Conservation (phyloP, 2,329 filamentous ascomycete genomes). For the Ceratocystis ficicola region DNA sequence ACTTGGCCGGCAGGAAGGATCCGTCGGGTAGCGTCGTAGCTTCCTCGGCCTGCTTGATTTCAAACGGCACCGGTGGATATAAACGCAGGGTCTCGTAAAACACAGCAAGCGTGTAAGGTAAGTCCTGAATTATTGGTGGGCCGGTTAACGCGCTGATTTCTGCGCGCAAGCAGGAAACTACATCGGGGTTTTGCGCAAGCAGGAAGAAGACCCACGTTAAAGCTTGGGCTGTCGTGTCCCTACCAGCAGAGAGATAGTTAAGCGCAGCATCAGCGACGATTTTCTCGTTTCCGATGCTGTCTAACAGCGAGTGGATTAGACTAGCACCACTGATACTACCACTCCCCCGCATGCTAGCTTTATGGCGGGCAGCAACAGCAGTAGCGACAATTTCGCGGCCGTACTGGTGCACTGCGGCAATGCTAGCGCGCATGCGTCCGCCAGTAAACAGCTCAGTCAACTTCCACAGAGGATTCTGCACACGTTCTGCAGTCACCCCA, state of each 20-base stretch:
- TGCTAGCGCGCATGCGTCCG: conserved; percentile 36
- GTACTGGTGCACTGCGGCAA: conserved; percentile 42
- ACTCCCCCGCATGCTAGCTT: conserved; percentile 4
- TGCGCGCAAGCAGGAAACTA: conserved; percentile 32
- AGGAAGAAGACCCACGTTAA: conserved; percentile 53
- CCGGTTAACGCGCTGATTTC: conserved; percentile 31
- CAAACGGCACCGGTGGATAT: conserved; percentile 53
- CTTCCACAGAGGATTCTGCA: conserved; percentile 54
- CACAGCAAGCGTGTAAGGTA: conserved; percentile 48
- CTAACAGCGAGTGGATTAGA: conserved; percentile 48
- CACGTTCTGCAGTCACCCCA: conserved; percentile 46
- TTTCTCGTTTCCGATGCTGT: conserved; percentile 42
- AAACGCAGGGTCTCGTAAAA: conserved; percentile 52
- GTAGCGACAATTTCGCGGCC: conserved; percentile 46
- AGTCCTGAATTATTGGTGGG: conserved; percentile 29
- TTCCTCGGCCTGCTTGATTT: conserved; percentile 48
- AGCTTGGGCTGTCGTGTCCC: conserved; percentile 53
- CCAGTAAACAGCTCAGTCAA: conserved; percentile 45
- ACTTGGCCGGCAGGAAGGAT: conserved; percentile 41
- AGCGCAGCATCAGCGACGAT: conserved; percentile 52
- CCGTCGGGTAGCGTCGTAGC: conserved; percentile 47
- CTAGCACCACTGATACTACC: conserved; percentile 32
- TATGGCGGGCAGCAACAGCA: conserved; percentile 35
- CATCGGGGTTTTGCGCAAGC: conserved; percentile 40
- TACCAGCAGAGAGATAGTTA: conserved; percentile 53